Base-by-base conservation (phyloP, 257 asterid genomes). In the Nicotiana benthamiana region DNA sequence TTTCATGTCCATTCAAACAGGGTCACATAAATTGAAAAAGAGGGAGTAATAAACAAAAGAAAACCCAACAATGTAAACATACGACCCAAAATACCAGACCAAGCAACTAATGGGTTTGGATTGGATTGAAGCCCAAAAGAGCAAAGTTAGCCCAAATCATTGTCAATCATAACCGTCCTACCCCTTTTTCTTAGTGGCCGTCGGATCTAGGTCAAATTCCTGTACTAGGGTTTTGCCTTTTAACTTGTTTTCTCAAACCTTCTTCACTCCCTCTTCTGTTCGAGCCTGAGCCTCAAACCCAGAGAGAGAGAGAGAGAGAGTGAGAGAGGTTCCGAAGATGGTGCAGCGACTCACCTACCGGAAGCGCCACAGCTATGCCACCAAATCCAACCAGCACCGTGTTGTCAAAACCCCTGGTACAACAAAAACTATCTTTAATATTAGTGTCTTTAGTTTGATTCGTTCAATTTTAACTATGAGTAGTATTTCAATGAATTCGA, bases 91-190 rank as follows among this genome's bases (percentile, higher is more conserved):
- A 20, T 60, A 24, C 16, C 18, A 60, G 77, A 57, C 77, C 77
- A 70, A 2, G 24, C 20, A 70, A 13, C 7, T 6, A 43, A 1
- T 43, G 88, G 84, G 94, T 92, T 9, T 93, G 97, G 75, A 93
- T 17, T 79, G 86, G 93, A 68, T 88, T 85, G 85, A 92, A 78
- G 85, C 77, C 77, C 56, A 36, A 36, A 67, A 34, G 53, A 4
- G 18, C 20, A 9, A 0, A 5, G 5, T 48, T 10, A 11, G 77
- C 22, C 78, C 78, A 72, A 46, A 46, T 24, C 0, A 0, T 10
- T 10, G 27, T 43, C 32, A 74, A 81, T 81, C 80, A 5, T 0
- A 74, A 22, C 80, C 74, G 63, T 81, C 53, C 2, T n/a, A 60
- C 26, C 16, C 24, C 18, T 54, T 27, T 59, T 52, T 24, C 12